Base-by-base conservation (phyloP, 2,329 filamentous ascomycete genomes). In the Fusarium sp. region DNA sequence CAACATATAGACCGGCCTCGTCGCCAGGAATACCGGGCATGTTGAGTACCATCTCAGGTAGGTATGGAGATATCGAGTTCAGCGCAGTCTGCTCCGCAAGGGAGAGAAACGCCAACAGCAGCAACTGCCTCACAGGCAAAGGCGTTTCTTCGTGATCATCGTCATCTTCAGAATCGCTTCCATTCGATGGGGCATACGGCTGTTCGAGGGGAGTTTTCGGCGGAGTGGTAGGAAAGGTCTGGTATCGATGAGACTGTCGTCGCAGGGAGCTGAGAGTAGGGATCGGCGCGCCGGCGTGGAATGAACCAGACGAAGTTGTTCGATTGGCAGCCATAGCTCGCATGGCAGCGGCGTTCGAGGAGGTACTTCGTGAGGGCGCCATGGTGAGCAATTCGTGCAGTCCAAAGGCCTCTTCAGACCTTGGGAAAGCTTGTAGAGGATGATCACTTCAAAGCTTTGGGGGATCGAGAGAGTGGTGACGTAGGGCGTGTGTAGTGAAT, bases 41-140 rank as follows among this genome's bases (percentile, higher is more conserved):
- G 2, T 90, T 91, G 27, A 90, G 89, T 3, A 95, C 91, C 95
- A 99, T 98, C 75, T 94, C 90, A 1, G 96, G 96, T 4, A 99
- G 89, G 81, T 99, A 99, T 2, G 96, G 96, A 15, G 92, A 93
- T 77, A 99, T 98, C 27, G 94, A 97, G 81, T 99, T 99, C 79
- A 99, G 88, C 1, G 96, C 96, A 0, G 95, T 98, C 85, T 99
- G 96, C 80, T 99, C 96, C 59, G 93, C 93, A 27, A 99, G 87
- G 11, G 95, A 95, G 67, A 99, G 93, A 72, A 98, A 84, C 3
- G 95, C 95, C 38, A 99, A 85, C 17, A 98, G 89, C 9, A 91
- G 87, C 68, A 99, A 91, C 84, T 98, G 96, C 74, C 87, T 90
- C 72, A 90, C 90, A 0, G 96, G 96, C 22, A 99, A 83, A 0